phyloP scores from a whole-genome alignment of 805 yeast species.

The Cyberlindnera petersonii region DNA sequence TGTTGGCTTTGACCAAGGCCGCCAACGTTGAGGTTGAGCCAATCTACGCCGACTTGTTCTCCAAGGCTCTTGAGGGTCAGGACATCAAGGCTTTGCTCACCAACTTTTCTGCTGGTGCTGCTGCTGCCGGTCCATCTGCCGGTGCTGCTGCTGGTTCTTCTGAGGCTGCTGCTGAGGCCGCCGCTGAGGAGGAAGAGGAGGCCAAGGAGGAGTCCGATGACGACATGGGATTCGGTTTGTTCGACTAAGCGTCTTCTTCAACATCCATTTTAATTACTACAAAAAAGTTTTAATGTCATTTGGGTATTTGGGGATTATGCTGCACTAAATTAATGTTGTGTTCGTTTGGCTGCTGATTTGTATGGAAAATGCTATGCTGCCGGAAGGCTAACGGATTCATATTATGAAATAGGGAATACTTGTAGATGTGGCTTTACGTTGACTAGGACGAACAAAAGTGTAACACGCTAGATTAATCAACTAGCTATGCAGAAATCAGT shows the following conservation, averaged over 20 bases:
- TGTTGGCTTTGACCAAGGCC: constrained; percentile 69
- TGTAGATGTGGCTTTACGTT: background rate
- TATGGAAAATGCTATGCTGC: constrained; percentile 4
- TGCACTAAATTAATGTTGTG: constrained; percentile 6
- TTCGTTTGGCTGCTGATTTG: constrained; percentile 5
- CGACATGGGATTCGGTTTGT: constrained; percentile 94
- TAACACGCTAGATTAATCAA: too few species aligned
- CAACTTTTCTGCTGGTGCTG: constrained; percentile 65
- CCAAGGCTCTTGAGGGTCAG: constrained; percentile 84
- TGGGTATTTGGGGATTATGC: constrained; percentile 7
- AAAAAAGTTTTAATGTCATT: constrained; percentile 5
- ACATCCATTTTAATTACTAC: constrained; percentile 4
- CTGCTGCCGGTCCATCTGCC: constrained; percentile 71
- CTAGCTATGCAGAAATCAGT: too few species aligned
- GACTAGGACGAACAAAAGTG: too few species aligned
- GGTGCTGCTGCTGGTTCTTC: constrained; percentile 62
- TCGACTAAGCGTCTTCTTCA: constrained; percentile 53
- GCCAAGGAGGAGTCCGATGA: constrained; percentile 60
- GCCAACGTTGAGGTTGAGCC: constrained; percentile 80
- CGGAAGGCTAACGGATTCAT: constrained; percentile 11
- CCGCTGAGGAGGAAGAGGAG: constrained; percentile 54
- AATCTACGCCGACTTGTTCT: constrained; percentile 85
- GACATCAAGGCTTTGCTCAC: constrained; percentile 78
- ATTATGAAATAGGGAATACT: background rate
- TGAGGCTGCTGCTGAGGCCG: constrained; percentile 61